Evolutionary conservation across 495 filamentous ascomycete genomes (phyloP), one percentile per base, ranked within the genome.

Genomic region (Extremus antarcticus): DNA sequence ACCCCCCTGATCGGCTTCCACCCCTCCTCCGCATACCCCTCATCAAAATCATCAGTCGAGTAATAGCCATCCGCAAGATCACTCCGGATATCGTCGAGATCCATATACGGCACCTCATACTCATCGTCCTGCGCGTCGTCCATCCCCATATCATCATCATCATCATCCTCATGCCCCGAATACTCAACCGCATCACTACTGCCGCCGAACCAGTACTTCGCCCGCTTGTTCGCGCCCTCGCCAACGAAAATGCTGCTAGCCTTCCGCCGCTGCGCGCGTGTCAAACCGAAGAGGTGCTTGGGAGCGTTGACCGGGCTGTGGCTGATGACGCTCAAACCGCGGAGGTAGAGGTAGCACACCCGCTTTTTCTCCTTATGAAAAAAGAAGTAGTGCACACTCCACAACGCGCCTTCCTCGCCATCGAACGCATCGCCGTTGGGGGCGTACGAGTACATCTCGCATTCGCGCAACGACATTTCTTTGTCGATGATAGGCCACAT

Each of bases 331-430:
- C 87, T 89, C 35, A 95, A 76, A 10, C 87, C 90, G 49, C 89
- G 81, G 29, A 96, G 75, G 64, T 95, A 92, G 29, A 98, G 70
- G 67, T 97, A 97, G 62, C 87, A 91, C 20, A 98, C 90, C n/a
- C 92, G 79, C 73, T 97, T 98, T 62, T 80, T 78, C 20, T 79
- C 72, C 60, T 90, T 94, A 74, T 92, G 95, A 78, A 95, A 97
- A 70, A 97, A 94, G 74, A 98, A 94, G 68, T 94, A 95, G 67
- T 96, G 87, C 54, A 88, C 73, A 58, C 87, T 90, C 94, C 94
- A 98, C 40, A 97, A 87, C 3, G 90, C 83, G 62, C 94, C 87
- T 56, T 95, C 92, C 22, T 87, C 89, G 54, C 89, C 87, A 54
- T 90, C 90, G 13, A 83, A 81, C 39, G 88, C 86, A 55, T 95